Evolutionary conservation across 2,329 filamentous ascomycete genomes (phyloP).

Genomic region (Verticillium albo-atrum): DNA sequence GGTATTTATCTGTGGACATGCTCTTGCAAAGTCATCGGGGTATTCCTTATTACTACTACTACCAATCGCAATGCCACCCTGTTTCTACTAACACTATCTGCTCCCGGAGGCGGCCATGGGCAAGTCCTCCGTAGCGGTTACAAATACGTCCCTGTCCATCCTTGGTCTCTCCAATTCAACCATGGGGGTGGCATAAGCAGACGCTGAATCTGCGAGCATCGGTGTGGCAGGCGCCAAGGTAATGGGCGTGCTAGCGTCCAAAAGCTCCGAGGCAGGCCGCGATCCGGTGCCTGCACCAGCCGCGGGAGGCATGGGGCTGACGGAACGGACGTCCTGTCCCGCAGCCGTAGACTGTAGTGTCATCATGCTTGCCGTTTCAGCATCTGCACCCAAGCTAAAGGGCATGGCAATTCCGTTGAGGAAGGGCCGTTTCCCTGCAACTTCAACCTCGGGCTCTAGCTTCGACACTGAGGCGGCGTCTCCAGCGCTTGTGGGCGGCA

Average conservation of each 20-base stretch:
- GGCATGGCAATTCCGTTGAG: constrained; percentile 68
- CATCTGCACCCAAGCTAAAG: constrained; percentile 62
- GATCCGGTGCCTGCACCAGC: background rate
- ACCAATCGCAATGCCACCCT: constrained; percentile 22
- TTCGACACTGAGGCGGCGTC: background rate
- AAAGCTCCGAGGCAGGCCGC: background rate
- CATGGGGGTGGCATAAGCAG: background rate
- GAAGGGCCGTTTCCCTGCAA: constrained; percentile 59
- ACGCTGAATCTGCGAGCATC: background rate
- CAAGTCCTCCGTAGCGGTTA: constrained; percentile 46
- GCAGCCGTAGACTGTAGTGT: constrained; percentile 48
- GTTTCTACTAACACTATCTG: constrained; percentile 12
- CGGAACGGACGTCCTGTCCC: background rate
- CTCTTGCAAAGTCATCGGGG: background rate
- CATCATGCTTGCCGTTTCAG: constrained; percentile 65
- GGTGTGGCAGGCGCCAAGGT: background rate
- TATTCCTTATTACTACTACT: constrained; percentile 14
- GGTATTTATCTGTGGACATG: no score
- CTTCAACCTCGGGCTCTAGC: constrained; percentile 38
- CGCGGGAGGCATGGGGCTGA: background rate
- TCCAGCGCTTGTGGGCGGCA: background rate
- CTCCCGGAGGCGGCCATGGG: constrained; percentile 20
- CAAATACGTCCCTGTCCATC: constrained; percentile 43
- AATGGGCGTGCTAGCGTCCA: background rate
- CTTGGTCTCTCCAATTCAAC: constrained; percentile 25